Evolutionary conservation across 805 yeast genomes (phyloP).

Genomic region (Pichia nanzhaoensis): DNA sequence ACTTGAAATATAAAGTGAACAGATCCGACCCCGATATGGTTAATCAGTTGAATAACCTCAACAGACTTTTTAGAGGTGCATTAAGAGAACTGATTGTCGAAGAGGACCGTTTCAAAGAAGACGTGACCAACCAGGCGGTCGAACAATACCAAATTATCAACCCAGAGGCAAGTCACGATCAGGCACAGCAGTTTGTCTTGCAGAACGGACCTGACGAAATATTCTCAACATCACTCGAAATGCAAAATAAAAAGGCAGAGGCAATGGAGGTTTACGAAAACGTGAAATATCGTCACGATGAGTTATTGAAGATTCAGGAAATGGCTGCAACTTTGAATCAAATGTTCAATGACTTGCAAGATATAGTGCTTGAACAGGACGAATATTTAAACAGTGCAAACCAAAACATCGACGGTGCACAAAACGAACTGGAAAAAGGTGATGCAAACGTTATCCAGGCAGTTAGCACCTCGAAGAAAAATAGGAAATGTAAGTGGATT

Average conservation of each 20-base stretch:
- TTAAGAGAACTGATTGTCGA: slow-evolving; percentile 77
- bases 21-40: slow-evolving; percentile 63
- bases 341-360: slow-evolving; percentile 89
- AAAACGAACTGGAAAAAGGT: slow-evolving; percentile 82
- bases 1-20: slow-evolving; percentile 57
- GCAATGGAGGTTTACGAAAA: slow-evolving; percentile 86
- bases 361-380: slow-evolving; percentile 88
- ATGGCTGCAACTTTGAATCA: slow-evolving; percentile 89
- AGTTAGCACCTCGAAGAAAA: slow-evolving; percentile 70
- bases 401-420: slow-evolving; percentile 69
- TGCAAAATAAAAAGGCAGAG: slow-evolving; percentile 62
- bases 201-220: slow-evolving; percentile 78
- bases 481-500: slow-evolving; percentile 82
- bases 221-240: slow-evolving; percentile 72
- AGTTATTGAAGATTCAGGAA: slow-evolving; percentile 80
- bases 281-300: slow-evolving; percentile 87
- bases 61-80: slow-evolving; percentile 70
- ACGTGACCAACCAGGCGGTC: slow-evolving; percentile 74
- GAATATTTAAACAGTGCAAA: slow-evolving; percentile 73
- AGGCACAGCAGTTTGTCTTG: slow-evolving; percentile 73
- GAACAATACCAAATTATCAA: slow-evolving; percentile 80
- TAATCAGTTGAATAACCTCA: slow-evolving; percentile 80
- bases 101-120: slow-evolving; percentile 74
- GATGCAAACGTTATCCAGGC: slow-evolving; percentile 86
- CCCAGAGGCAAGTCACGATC: slow-evolving; percentile 73